These are phyloP conservation scores for Kewa caespitosa DNA, from an alignment of 179 eudicot genomes.

Conservation along the genomic window DNA sequence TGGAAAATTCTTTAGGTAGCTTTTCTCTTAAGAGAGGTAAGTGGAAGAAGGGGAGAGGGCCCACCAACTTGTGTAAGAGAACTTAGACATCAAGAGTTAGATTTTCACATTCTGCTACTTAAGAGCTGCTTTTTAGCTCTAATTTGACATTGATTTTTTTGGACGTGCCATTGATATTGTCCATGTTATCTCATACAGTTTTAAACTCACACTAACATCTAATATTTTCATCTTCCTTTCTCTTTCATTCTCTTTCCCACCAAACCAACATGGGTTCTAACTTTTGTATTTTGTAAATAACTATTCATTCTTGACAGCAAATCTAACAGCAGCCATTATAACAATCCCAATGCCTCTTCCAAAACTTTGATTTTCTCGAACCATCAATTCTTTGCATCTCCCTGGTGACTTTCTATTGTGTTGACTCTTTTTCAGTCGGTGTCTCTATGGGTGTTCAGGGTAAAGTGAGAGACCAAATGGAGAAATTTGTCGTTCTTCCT, in stretches of 20 bases:
- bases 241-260: slow-evolving; percentile 37
- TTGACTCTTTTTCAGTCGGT: slow-evolving; percentile 7
- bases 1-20: slow-evolving; percentile 24
- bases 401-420: slow-evolving; percentile 9
- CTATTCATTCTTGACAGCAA: slow-evolving; percentile 65
- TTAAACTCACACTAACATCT: slow-evolving; percentile 23
- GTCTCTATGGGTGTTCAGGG: slow-evolving; percentile 20
- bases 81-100: slow-evolving; percentile 29
- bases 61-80: slow-evolving; percentile 27
- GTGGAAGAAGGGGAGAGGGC: slow-evolving; percentile 29
- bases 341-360: slow-evolving; percentile 33
- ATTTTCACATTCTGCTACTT: slow-evolving; percentile 12
- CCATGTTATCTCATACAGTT: slow-evolving; percentile 25
- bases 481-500: slow-evolving; percentile 61
- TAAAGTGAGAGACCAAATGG: slow-evolving; percentile 49
- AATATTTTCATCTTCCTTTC: slow-evolving; percentile 23
- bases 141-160: slow-evolving; percentile 25
- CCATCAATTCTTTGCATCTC: slow-evolving; percentile 7
- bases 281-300: slow-evolving; percentile 48
- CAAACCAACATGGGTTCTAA: slow-evolving; percentile 54
- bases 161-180: slow-evolving; percentile 14
- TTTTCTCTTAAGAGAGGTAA: slow-evolving; percentile 41
- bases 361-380: slow-evolving; percentile 4
- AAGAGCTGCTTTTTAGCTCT: slow-evolving; percentile 21
- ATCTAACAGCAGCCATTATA: slow-evolving; percentile 46